A percentile compares a stretch with the other conserved stretches of the same genome.
phyloP scores from a whole-genome alignment of 139 green algal genomes.

The Yamagishiella unicocca region DNA sequence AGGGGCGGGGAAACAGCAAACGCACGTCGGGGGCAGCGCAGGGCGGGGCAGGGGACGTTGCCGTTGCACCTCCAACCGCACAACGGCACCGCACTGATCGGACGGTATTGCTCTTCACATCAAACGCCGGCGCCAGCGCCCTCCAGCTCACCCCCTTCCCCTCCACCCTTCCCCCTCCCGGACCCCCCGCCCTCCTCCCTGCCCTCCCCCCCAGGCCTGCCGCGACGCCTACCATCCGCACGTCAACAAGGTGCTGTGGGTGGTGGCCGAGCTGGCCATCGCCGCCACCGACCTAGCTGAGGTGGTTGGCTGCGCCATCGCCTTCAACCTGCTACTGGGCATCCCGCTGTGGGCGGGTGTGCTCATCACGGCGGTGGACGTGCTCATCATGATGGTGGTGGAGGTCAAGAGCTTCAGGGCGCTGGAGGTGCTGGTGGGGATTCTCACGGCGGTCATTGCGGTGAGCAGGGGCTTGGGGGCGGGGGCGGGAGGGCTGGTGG shows the following conservation, averaged over 20 bases:
- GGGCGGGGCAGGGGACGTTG: too few relatives aligned
- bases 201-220: constrained; percentile 51
- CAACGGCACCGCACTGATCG: too few relatives aligned
- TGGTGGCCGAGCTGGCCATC: constrained; percentile 75
- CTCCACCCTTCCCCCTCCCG: too few relatives aligned
- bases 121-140: too few relatives aligned
- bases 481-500: not conserved
- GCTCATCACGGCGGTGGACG: constrained; percentile 61
- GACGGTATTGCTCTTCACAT: too few relatives aligned
- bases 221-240: constrained; percentile 65
- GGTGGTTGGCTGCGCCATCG: constrained; percentile 64
- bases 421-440: constrained; percentile 56
- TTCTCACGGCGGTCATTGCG: constrained; percentile 30
- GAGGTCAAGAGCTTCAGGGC: constrained; percentile 52
- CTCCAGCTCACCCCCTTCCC: too few relatives aligned
- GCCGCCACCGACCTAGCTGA: constrained; percentile 72
- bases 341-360: constrained; percentile 64
- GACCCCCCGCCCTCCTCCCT: not conserved
- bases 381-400: constrained; percentile 57
- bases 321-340: constrained; percentile 64
- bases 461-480: not conserved
- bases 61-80: too few relatives aligned
- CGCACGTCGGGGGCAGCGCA: too few relatives aligned
- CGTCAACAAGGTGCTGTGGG: constrained; percentile 65
- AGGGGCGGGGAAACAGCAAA: too few relatives aligned